Base-by-base conservation (phyloP, 306 rosid species). In the Senna tora region DNA sequence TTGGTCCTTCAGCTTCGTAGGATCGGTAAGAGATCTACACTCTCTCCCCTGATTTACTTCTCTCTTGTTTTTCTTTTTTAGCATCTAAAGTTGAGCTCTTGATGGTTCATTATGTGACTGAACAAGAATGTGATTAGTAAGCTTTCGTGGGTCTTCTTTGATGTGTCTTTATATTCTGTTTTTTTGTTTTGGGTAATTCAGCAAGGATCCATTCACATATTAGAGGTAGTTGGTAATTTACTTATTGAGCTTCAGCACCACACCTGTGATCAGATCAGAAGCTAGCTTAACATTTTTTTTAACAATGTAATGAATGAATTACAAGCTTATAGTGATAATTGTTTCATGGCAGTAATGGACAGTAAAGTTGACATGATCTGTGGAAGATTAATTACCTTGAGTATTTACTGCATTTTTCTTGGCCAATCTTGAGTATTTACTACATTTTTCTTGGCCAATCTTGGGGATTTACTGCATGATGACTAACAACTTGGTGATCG, bases 1-100 rank as follows among this genome's bases (percentile, higher is more conserved):
- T 61, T 85, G 78, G 75, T 73, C 15, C 67, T 34, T 39, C 67
- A 43, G 47, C 68, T 76, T 80, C 77, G 12, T 75, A 74, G 78
- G 82, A 87, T 77, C 78, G 80, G 96, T 90, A 77, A 77, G 77
- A 47, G 76, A 71, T 81, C 70, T 71, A 17, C 34, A 9, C 55
- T 59, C 28, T 32, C 11, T 63, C 34, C 30, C 32, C 16, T 17
- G 7, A 3, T 15, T 55, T 57, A 13, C 16, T 43, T 52, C 61
- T 14, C 4, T 21, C 17, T 41, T 17, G 49, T 64, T 68, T 32
- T 59, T 28, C 52, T 60, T 51, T 54, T 49, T 78, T 53, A 68
- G 82, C 58, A 42, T 55, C 28, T 28, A 53, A 74, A 75, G 21
- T 75, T 54, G 21, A 30, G 57, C 53, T 53, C 55, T 72, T 82